These are phyloP conservation scores for Scalesia atractyloides DNA, from an alignment of 129 eudicot species.

Conservation along the genomic window DNA sequence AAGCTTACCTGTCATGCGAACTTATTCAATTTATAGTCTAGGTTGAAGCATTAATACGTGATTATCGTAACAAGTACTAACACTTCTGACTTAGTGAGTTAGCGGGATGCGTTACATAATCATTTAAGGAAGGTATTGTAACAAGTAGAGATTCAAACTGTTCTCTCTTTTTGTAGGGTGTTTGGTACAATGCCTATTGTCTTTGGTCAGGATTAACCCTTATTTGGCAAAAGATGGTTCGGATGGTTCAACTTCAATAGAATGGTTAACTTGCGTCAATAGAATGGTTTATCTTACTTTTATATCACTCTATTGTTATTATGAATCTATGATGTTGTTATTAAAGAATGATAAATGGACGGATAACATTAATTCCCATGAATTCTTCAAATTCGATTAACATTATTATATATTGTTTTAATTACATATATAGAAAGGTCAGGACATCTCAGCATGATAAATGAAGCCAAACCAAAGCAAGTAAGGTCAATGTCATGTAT, in stretches of 20 bases:
- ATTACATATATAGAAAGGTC: not conserved
- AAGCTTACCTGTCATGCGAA: no score
- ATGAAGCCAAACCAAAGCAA: no score
- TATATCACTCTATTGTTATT: slow-evolving; percentile 10
- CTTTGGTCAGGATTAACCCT: not conserved
- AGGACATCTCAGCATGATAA: no score
- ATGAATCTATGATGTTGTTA: not conserved
- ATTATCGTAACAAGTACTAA: no score
- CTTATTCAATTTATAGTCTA: no score
- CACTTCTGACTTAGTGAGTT: no score
- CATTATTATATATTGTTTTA: not conserved
- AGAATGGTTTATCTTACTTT: slow-evolving; percentile 8
- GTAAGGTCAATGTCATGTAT: no score
- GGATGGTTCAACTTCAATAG: slow-evolving; percentile 1
- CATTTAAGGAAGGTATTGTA: no score
- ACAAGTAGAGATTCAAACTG: no score
- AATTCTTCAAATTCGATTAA: slow-evolving; percentile 14
- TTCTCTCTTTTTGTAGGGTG: no score
- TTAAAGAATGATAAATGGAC: not conserved
- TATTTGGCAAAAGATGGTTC: not conserved
- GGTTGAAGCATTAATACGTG: no score
- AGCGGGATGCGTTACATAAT: no score
- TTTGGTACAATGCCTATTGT: not conserved
- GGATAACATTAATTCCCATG: slow-evolving; percentile 3
- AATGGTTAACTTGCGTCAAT: not conserved